These are phyloP conservation scores for Zelopaecilomyces penicillatus DNA, from an alignment of 2,329 filamentous ascomycete species.

Conservation along the genomic window DNA sequence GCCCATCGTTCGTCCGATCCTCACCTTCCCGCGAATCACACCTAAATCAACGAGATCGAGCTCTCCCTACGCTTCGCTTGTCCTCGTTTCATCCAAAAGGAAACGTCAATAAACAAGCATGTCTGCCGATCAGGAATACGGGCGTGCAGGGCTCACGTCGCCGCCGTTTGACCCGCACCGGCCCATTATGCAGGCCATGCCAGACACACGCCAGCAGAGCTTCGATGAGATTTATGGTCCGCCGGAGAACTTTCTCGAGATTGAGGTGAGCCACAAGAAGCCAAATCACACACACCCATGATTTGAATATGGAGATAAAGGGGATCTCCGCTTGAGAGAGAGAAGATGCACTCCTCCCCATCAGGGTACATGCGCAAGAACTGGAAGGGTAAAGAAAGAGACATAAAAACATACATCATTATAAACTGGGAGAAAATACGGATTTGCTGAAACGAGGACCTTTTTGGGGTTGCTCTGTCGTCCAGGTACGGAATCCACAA, in stretches of 20 bases:
- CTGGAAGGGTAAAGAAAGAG: too few species aligned
- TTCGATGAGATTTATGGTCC: slow-evolving; percentile 99
- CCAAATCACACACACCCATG: not conserved
- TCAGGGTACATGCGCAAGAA: too few species aligned
- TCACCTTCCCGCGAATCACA: too few species aligned
- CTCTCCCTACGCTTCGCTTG: too few species aligned
- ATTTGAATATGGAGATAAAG: too few species aligned
- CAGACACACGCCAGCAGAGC: slow-evolving; percentile 75
- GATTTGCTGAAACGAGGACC: not conserved
- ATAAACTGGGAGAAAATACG: not conserved
- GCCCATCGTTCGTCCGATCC: too few species aligned
- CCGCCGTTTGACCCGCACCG: slow-evolving; percentile 33
- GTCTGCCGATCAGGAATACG: slow-evolving; percentile 31
- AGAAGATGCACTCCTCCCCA: too few species aligned
- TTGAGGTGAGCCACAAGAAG: slow-evolving; percentile 59
- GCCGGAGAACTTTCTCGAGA: slow-evolving; percentile 97
- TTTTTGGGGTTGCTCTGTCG: not conserved
- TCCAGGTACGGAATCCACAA: slow-evolving; percentile 81
- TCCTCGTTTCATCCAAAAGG: too few species aligned
- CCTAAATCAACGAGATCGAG: too few species aligned
- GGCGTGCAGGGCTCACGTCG: slow-evolving; percentile 19
- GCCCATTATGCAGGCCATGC: slow-evolving; percentile 57
- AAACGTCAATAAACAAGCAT: slow-evolving; percentile 9
- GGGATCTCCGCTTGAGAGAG: too few species aligned
- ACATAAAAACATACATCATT: too few species aligned